Percentiles rank a stretch among this genome's conserved stretches.
phyloP scores from a whole-genome alignment of 179 eudicot species.

The Beta lomatogona region DNA sequence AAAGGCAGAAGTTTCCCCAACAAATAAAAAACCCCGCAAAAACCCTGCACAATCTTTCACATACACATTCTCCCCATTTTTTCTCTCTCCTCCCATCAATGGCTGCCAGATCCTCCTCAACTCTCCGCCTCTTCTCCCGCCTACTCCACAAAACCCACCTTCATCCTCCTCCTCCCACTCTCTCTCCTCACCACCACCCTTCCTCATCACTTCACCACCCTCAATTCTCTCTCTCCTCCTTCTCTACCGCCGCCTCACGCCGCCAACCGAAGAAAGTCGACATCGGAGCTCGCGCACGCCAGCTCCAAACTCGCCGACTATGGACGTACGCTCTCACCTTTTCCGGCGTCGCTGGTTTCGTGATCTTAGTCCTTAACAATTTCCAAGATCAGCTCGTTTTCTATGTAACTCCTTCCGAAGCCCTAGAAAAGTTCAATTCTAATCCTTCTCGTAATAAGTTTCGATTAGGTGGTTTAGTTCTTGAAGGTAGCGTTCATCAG shows the following conservation, averaged over 20 bases:
- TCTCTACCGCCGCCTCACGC: slow-evolving; percentile 58
- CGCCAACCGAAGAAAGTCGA: slow-evolving; percentile 42
- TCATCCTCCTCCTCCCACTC: slow-evolving; percentile 12
- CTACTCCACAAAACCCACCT: slow-evolving; percentile 26
- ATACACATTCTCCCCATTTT: neutral
- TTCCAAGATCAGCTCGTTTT: slow-evolving; percentile 89
- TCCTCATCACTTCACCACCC: slow-evolving; percentile 24
- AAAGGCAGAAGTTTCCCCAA: neutral
- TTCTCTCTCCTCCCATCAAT: slow-evolving; percentile 6
- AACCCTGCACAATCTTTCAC: slow-evolving; percentile 4
- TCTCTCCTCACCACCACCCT: slow-evolving; percentile 1
- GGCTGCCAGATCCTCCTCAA: slow-evolving; percentile 32
- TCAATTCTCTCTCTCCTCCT: slow-evolving; percentile 28
- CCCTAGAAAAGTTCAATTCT: slow-evolving; percentile 45
- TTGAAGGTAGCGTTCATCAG: slow-evolving; percentile 72
- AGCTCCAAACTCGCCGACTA: slow-evolving; percentile 77
- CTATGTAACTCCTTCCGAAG: slow-evolving; percentile 83
- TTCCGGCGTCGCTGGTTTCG: slow-evolving; percentile 79
- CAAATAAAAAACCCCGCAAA: slow-evolving; percentile 16
- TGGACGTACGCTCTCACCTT: slow-evolving; percentile 85
- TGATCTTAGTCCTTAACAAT: slow-evolving; percentile 67
- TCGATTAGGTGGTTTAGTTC: slow-evolving; percentile 84
- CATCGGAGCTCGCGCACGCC: slow-evolving; percentile 89
- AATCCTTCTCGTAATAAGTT: slow-evolving; percentile 62
- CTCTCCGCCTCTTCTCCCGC: slow-evolving; percentile 40